These are phyloP conservation scores for Macaranga tanarius DNA, from an alignment of 441 rosid species.

Conservation along the genomic window DNA sequence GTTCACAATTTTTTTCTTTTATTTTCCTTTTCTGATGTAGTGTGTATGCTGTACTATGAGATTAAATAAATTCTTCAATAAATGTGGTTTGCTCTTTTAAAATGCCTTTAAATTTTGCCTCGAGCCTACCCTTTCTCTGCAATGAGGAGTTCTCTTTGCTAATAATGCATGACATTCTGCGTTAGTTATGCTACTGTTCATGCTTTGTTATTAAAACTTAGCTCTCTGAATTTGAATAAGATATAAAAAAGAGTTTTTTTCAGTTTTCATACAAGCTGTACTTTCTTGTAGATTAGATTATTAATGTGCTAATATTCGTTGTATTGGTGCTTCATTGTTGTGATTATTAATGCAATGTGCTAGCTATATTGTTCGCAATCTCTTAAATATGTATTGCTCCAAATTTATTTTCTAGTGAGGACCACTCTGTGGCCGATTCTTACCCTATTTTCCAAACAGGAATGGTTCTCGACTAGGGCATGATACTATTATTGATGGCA, in stretches of 20 bases:
- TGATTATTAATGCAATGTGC: not conserved
- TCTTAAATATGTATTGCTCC: not conserved
- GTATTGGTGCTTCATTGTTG: not conserved
- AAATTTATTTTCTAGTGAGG: constrained; percentile 3
- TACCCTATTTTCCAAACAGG: constrained; percentile 42
- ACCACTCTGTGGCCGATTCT: not conserved
- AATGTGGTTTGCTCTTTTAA: not conserved
- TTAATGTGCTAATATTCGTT: constrained; percentile 3
- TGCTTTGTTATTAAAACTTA: not conserved
- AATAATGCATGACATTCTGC: not conserved
- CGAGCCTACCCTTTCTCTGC: not conserved
- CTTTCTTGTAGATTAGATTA: not conserved
- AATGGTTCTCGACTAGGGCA: constrained; percentile 83
- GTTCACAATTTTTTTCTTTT: too few species aligned
- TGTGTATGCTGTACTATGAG: not conserved
- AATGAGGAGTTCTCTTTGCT: not conserved
- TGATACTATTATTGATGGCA: constrained; percentile 78
- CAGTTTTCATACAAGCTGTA: not conserved
- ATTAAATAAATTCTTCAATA: not conserved
- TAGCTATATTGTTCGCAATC: not conserved
- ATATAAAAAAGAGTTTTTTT: not conserved
- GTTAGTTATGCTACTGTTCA: not conserved
- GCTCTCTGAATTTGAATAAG: not conserved
- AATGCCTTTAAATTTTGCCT: not conserved
- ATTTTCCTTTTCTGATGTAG: too few species aligned